These are phyloP conservation scores for Escovopsis weberi DNA, from an alignment of 2,329 filamentous ascomycete species.

Conservation along the genomic window DNA sequence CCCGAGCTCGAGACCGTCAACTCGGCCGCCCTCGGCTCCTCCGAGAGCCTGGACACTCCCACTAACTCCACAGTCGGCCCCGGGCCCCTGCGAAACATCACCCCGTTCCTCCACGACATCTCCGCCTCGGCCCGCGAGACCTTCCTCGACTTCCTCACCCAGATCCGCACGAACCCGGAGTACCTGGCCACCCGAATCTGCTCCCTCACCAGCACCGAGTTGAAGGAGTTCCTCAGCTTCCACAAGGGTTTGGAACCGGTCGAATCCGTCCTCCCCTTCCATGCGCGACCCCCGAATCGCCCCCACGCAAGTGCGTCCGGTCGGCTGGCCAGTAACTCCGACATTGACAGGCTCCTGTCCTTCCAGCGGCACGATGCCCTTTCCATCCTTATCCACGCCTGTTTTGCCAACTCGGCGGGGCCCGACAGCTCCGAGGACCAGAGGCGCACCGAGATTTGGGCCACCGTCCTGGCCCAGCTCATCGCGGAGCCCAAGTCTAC, in stretches of 20 bases:
- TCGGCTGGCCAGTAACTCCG: constrained; percentile 33
- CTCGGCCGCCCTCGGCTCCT: constrained; percentile 28
- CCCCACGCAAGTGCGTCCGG: constrained; percentile 31
- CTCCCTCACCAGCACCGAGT: constrained; percentile 59
- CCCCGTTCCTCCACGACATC: constrained; percentile 56
- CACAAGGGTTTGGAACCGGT: constrained; percentile 67
- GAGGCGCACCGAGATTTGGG: constrained; percentile 74
- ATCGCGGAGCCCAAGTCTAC: constrained; percentile 64
- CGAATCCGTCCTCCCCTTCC: constrained; percentile 68
- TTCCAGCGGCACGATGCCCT: constrained; percentile 83
- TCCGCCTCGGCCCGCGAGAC: constrained; percentile 60
- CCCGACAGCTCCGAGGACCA: constrained; percentile 70
- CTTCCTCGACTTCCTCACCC: constrained; percentile 64
- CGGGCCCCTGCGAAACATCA: constrained; percentile 24
- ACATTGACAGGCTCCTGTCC: constrained; percentile 71
- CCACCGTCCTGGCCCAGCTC: constrained; percentile 69
- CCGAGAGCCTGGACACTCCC: constrained; percentile 35
- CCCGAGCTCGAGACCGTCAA: constrained; percentile 50
- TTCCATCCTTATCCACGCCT: constrained; percentile 72
- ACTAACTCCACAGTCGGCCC: constrained; percentile 25
- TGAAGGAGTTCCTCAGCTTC: constrained; percentile 62
- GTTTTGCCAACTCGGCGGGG: constrained; percentile 75
- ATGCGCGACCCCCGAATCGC: constrained; percentile 35
- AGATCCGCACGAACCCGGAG: constrained; percentile 73
- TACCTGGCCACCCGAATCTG: constrained; percentile 75